Conservation (phyloP, 441 rosid genomes). For the Codiaeum variegatum region DNA sequence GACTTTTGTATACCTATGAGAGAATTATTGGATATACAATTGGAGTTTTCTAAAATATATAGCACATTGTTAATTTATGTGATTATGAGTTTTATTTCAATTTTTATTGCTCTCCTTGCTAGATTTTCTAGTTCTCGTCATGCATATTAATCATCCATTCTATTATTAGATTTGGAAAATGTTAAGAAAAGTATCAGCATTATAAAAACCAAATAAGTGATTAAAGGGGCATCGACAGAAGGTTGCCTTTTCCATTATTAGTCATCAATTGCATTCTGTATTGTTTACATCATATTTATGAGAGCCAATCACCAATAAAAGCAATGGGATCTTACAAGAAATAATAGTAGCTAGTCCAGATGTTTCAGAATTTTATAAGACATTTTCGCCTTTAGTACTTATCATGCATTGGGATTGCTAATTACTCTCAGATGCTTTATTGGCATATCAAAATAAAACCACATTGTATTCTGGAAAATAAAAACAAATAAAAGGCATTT, state of each 20-base stretch:
- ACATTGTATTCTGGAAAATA: not conserved
- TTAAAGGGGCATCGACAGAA: not conserved
- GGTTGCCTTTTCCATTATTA: conserved; percentile 1
- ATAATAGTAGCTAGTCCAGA: not conserved
- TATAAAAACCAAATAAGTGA: not conserved
- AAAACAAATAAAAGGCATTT: not conserved
- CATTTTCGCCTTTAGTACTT: not conserved
- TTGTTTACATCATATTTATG: not conserved
- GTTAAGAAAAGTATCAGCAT: not conserved
- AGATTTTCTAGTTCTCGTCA: too few relatives aligned
- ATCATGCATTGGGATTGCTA: not conserved
- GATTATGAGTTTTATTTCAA: too few relatives aligned
- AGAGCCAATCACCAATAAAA: not conserved
- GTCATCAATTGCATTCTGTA: not conserved
- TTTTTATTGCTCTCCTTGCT: too few relatives aligned
- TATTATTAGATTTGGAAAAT: not conserved
- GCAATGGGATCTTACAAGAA: not conserved
- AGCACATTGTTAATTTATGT: too few relatives aligned
- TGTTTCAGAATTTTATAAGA: not conserved
- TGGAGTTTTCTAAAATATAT: too few relatives aligned
- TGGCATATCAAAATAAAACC: not conserved
- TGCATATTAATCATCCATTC: not conserved
- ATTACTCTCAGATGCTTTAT: not conserved
- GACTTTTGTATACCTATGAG: too few relatives aligned
- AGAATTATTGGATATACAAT: too few relatives aligned